Evolutionary conservation across 345 rosid genomes (phyloP).

Genomic region (Turritis glabra): DNA sequence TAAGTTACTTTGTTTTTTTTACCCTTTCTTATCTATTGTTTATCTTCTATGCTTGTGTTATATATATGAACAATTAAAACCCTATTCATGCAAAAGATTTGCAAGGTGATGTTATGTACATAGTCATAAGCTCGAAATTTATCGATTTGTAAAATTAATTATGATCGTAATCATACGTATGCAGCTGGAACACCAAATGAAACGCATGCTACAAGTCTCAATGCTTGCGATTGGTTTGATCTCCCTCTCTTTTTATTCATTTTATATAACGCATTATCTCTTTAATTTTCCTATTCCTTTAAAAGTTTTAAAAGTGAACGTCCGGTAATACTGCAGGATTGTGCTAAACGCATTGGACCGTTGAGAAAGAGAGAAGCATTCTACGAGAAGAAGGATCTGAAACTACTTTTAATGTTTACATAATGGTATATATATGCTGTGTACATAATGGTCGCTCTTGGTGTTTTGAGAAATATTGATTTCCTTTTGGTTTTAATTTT

Average conservation of each 20-base stretch:
- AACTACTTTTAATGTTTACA: background rate
- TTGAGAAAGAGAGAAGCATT: slow-evolving; percentile 40
- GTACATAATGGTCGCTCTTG: background rate
- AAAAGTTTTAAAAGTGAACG: background rate
- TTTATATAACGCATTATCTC: background rate
- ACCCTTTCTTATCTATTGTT: background rate
- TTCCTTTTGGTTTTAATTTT: background rate
- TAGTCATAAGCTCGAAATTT: background rate
- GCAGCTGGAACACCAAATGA: slow-evolving; percentile 73
- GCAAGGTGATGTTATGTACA: background rate
- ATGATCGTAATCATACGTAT: slow-evolving; percentile 6
- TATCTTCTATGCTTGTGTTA: too few species aligned
- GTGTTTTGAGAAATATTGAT: background rate
- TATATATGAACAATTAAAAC: too few species aligned
- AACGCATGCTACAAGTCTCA: slow-evolving; percentile 56
- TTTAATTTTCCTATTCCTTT: background rate
- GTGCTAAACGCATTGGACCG: slow-evolving; percentile 72
- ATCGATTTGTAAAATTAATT: background rate
- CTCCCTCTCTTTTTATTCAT: background rate
- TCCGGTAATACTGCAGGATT: slow-evolving; percentile 50
- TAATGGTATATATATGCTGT: background rate
- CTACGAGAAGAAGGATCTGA: background rate
- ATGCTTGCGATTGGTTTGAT: slow-evolving; percentile 60
- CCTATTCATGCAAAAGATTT: background rate
- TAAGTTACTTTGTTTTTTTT: slow-evolving; percentile 21